These are phyloP conservation scores for Saturnispora gosingensis DNA, from an alignment of 805 yeast genomes.

Conservation along the genomic window DNA sequence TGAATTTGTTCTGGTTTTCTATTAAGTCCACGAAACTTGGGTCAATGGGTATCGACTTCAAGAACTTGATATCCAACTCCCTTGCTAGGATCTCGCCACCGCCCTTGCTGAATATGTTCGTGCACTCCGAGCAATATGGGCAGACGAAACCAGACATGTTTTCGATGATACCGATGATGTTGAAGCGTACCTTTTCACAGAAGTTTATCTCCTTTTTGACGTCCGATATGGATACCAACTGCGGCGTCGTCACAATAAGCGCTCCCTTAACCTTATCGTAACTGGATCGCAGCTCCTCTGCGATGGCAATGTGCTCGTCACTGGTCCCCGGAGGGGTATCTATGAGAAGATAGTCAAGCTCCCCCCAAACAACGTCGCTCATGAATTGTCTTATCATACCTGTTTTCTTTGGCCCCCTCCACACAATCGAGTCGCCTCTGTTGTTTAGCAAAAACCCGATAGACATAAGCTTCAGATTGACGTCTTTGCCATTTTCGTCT, in stretches of 20 bases:
- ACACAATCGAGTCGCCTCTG: slow-evolving; percentile 84
- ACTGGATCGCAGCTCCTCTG: slow-evolving; percentile 65
- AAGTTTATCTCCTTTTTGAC: slow-evolving; percentile 91
- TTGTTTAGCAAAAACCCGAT: slow-evolving; percentile 79
- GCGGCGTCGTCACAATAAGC: slow-evolving; percentile 93
- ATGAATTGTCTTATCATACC: slow-evolving; percentile 95
- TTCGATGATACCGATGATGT: slow-evolving; percentile 79
- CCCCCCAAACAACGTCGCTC: slow-evolving; percentile 86
- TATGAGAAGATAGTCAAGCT: slow-evolving; percentile 67
- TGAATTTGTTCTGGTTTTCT: slow-evolving; percentile 68
- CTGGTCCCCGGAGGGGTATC: slow-evolving; percentile 99
- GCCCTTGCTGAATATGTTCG: slow-evolving; percentile 86
- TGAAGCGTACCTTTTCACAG: slow-evolving; percentile 75
- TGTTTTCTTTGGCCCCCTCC: slow-evolving; percentile 98
- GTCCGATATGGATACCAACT: slow-evolving; percentile 85
- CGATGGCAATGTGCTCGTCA: slow-evolving; percentile 95
- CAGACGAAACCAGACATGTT: slow-evolving; percentile 97
- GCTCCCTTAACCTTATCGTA: slow-evolving; percentile 67
- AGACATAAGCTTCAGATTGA: slow-evolving; percentile 54
- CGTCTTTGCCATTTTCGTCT: slow-evolving; percentile 11
- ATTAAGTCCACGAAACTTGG: slow-evolving; percentile 82
- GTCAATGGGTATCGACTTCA: slow-evolving; percentile 90
- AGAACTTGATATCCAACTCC: slow-evolving; percentile 49
- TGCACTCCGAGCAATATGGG: slow-evolving; percentile 87
- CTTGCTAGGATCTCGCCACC: slow-evolving; percentile 77